A percentile compares a stretch with the other conserved stretches of the same genome.
These are phyloP conservation scores for Ogataea thermomethanolica DNA, from an alignment of 805 yeast genomes.

Conservation along the genomic window DNA sequence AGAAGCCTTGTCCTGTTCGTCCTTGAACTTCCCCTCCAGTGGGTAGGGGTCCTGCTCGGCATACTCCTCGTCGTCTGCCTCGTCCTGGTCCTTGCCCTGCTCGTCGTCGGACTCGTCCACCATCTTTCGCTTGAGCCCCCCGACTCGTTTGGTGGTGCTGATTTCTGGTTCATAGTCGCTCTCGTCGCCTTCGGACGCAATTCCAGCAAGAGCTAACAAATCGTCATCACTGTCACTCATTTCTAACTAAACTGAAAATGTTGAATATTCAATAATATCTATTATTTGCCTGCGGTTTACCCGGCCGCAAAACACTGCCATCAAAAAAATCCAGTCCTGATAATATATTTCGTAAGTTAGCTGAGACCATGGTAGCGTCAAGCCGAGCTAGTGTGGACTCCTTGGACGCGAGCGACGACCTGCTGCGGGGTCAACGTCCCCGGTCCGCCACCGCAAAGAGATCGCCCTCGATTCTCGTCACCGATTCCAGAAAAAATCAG, in stretches of 20 bases:
- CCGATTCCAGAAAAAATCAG: constrained; percentile 69
- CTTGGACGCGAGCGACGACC: not conserved
- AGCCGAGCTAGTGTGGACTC: constrained; percentile 1
- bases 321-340: not conserved
- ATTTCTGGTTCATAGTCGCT: constrained; percentile 37
- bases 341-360: not conserved
- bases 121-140: constrained; percentile 22
- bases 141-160: constrained; percentile 26
- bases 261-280: not conserved
- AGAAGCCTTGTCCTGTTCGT: constrained; percentile 68
- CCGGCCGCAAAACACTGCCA: constrained; percentile 7
- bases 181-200: constrained; percentile 42
- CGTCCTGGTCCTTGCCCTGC: constrained; percentile 7
- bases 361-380: not conserved
- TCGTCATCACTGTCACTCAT: constrained; percentile 95
- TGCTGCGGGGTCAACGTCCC: constrained; percentile 1
- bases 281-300: not conserved
- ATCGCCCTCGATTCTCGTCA: constrained; percentile 90
- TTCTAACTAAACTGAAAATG: not conserved
- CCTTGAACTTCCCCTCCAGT: constrained; percentile 83
- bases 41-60: constrained; percentile 78
- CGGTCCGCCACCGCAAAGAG: constrained; percentile 60
- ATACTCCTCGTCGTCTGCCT: constrained; percentile 33
- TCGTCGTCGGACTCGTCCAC: constrained; percentile 34
- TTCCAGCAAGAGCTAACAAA: constrained; percentile 91